Evolutionary conservation across 345 rosid genomes (phyloP).

Genomic region (Populus pruinosa): DNA sequence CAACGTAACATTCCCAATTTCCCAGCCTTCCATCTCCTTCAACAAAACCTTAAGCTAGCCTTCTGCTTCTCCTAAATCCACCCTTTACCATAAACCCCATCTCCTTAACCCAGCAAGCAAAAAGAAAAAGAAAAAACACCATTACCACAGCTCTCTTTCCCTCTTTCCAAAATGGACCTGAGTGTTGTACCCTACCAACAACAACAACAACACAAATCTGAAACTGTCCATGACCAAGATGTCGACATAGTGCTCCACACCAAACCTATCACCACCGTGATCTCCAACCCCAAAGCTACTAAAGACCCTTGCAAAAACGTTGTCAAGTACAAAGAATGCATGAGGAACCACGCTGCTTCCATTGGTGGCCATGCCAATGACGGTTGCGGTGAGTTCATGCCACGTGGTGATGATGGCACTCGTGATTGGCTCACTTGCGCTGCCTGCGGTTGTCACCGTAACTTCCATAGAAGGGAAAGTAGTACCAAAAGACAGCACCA

Average conservation of each 20-base stretch:
- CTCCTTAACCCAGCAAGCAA: not conserved
- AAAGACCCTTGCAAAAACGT: not conserved
- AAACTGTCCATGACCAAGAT: not conserved
- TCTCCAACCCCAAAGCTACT: not conserved
- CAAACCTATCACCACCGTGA: not conserved
- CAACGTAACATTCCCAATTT: not conserved
- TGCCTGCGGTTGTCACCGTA: conserved; percentile 56
- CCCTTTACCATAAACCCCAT: not conserved
- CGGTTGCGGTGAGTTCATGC: conserved; percentile 61
- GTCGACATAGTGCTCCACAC: not conserved
- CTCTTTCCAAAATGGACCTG: conserved; percentile 17
- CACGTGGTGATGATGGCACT: conserved; percentile 19
- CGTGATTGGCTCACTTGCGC: conserved; percentile 38
- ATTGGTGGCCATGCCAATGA: conserved; percentile 50
- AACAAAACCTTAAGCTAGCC: not conserved
- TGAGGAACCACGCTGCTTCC: conserved; percentile 50
- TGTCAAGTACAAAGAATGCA: conserved; percentile 21
- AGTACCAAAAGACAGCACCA: conserved; percentile 5
- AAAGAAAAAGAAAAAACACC: not conserved
- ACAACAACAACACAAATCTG: not conserved
- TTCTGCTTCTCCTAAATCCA: not conserved
- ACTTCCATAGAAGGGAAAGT: conserved; percentile 43
- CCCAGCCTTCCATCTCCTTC: not conserved
- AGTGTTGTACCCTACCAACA: conserved; percentile 22
- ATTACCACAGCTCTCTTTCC: not conserved